Conservation (phyloP, 2,329 filamentous ascomycete species). For the Gaeumannomyces tritici region DNA sequence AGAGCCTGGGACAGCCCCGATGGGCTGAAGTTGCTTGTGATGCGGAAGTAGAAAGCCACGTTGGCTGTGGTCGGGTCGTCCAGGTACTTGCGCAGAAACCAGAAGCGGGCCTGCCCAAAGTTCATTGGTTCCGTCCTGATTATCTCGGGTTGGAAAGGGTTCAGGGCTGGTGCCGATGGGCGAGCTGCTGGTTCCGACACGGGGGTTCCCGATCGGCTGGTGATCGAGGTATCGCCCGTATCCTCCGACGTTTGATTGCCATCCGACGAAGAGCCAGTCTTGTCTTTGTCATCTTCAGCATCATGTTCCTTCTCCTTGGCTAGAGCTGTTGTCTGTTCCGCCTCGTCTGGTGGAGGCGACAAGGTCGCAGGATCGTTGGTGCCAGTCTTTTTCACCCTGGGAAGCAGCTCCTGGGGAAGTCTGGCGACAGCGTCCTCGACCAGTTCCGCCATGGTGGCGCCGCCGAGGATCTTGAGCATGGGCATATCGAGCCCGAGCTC, state of each 20-base stretch:
- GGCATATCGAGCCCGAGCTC: conserved; percentile 31
- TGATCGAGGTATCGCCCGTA: too few relatives aligned
- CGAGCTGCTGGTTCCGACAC: too few relatives aligned
- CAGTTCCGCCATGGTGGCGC: neutral
- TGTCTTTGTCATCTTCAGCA: too few relatives aligned
- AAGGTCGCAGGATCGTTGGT: too few relatives aligned
- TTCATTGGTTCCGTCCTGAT: conserved; percentile 19
- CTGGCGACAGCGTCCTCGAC: neutral
- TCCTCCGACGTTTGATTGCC: too few relatives aligned
- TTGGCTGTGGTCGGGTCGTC: conserved; percentile 30
- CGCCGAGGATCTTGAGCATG: conserved; percentile 30
- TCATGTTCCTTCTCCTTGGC: too few relatives aligned
- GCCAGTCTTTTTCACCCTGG: too few relatives aligned
- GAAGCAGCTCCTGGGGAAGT: neutral
- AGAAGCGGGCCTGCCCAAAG: conserved; percentile 29
- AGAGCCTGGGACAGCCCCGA: conserved; percentile 16
- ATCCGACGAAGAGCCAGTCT: too few relatives aligned
- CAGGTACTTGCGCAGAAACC: conserved; percentile 23
- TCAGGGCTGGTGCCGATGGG: too few relatives aligned
- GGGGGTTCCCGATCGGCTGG: neutral
- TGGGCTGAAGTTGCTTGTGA: conserved; percentile 21
- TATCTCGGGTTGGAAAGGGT: too few relatives aligned
- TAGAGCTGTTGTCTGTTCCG: too few relatives aligned
- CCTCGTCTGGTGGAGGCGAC: too few relatives aligned
- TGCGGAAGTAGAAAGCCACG: conserved; percentile 18